Conservation (phyloP, 441 rosid species). For the Geranium incanum region DNA sequence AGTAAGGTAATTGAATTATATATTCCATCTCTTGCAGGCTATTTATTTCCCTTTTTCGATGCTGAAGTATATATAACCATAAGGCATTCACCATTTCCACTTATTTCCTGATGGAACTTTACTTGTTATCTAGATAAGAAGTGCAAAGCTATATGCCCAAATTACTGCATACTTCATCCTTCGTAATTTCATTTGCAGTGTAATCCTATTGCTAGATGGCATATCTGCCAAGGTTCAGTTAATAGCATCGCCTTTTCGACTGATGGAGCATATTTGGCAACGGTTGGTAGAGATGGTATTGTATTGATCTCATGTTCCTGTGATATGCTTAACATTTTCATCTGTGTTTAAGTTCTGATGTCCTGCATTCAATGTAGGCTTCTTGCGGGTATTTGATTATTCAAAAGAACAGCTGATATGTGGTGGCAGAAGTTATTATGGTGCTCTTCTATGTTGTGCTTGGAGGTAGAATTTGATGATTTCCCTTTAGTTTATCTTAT, state of each 20-base stretch:
- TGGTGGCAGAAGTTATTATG: conserved; percentile 3
- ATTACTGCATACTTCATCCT: not conserved
- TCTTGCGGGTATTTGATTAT: not conserved
- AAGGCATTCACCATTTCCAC: not conserved
- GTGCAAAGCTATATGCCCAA: not conserved
- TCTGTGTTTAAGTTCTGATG: not conserved
- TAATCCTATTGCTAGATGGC: conserved; percentile 6
- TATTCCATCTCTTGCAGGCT: not conserved
- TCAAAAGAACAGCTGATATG: conserved; percentile 6
- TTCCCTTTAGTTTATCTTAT: not conserved
- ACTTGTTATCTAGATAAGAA: not conserved
- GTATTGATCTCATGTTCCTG: not conserved
- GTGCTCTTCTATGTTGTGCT: not conserved
- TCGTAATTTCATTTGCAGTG: not conserved
- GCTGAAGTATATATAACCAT: not conserved
- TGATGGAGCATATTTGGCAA: not conserved
- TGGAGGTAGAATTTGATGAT: conserved; percentile 7
- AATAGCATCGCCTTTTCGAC: conserved; percentile 4
- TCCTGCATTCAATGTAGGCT: not conserved
- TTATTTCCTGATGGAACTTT: not conserved
- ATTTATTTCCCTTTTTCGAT: not conserved
- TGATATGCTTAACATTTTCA: not conserved
- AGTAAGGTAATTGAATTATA: not conserved
- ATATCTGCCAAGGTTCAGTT: conserved; percentile 4
- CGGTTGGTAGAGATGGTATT: conserved; percentile 7